phyloP scores from a whole-genome alignment of 306 rosid genomes.

The Vigna mungo region DNA sequence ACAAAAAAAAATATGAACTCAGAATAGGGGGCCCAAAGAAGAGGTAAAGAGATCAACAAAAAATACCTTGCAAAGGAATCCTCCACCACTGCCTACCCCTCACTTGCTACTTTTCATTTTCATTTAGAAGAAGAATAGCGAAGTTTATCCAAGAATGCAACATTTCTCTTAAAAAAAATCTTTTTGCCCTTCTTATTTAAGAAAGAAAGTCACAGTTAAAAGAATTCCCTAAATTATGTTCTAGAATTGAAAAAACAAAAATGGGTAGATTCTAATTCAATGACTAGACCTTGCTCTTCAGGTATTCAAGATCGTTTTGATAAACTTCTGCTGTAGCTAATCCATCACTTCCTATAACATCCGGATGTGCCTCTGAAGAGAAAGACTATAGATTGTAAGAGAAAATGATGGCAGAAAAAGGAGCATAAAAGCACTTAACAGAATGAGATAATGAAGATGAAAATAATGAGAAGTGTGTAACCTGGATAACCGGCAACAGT shows the following conservation, averaged over 20 bases:
- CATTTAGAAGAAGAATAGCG: slow-evolving; percentile 12
- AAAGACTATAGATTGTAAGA: slow-evolving; percentile 34
- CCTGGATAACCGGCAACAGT: slow-evolving; percentile 99
- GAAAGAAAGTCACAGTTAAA: not conserved
- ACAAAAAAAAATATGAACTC: slow-evolving; percentile 41
- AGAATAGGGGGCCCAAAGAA: slow-evolving; percentile 8
- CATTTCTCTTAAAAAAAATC: not conserved
- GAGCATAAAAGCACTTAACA: not conserved
- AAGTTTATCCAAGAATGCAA: slow-evolving; percentile 21
- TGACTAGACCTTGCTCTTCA: slow-evolving; percentile 74
- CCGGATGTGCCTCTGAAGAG: slow-evolving; percentile 90
- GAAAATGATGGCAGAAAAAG: slow-evolving; percentile 22
- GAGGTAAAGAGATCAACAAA: slow-evolving; percentile 7
- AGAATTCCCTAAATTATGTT: slow-evolving; percentile 22
- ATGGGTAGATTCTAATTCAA: slow-evolving; percentile 34
- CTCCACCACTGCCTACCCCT: not conserved
- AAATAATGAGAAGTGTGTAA: slow-evolving; percentile 41
- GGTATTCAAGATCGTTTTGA: slow-evolving; percentile 79
- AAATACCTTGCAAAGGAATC: slow-evolving; percentile 21
- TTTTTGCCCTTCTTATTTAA: not conserved
- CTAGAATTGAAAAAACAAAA: not conserved
- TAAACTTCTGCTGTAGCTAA: slow-evolving; percentile 81
- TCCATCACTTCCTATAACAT: slow-evolving; percentile 74
- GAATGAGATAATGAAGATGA: slow-evolving; percentile 10
- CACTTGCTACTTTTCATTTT: slow-evolving; percentile 1